Conservation (phyloP, 768 basidiomycete species). For the Mycena pura region DNA sequence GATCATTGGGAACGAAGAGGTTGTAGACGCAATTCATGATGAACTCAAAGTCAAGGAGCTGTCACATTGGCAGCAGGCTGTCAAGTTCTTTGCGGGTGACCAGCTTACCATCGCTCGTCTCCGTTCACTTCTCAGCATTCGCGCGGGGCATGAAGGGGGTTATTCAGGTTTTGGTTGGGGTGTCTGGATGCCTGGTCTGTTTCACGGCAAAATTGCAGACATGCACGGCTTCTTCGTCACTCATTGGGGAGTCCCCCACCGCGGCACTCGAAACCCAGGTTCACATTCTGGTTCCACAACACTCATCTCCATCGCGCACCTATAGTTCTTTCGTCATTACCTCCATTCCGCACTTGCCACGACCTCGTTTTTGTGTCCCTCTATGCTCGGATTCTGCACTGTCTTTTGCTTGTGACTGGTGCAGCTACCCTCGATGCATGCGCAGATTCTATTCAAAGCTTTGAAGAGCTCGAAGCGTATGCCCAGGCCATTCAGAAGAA, state of each 20-base stretch:
- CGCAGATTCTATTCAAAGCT: slow-evolving; percentile 3
- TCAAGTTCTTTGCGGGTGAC: slow-evolving; percentile 35
- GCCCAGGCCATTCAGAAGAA: neutral
- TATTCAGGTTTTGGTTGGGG: slow-evolving; percentile 31
- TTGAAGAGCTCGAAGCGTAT: neutral
- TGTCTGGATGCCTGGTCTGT: slow-evolving; percentile 39
- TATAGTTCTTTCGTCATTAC: slow-evolving; percentile 41
- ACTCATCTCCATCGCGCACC: slow-evolving; percentile 40
- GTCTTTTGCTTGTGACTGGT: neutral
- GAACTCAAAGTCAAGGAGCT: slow-evolving; percentile 32
- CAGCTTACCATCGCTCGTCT: slow-evolving; percentile 45
- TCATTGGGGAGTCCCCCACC: slow-evolving; percentile 38
- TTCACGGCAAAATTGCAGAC: slow-evolving; percentile 46
- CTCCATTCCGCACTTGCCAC: slow-evolving; percentile 41
- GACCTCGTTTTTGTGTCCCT: slow-evolving; percentile 40
- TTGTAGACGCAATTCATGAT: slow-evolving; percentile 34
- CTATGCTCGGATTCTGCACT: slow-evolving; percentile 12
- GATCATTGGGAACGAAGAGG: slow-evolving; percentile 43
- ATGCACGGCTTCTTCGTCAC: slow-evolving; percentile 35
- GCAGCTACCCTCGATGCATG: slow-evolving; percentile 27
- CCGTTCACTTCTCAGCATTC: slow-evolving; percentile 36
- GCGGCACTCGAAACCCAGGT: slow-evolving; percentile 39
- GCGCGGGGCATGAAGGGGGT: slow-evolving; percentile 27
- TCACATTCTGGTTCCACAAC: slow-evolving; percentile 44
- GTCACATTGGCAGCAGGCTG: slow-evolving; percentile 36